Base-by-base conservation (phyloP, 345 rosid species). In the Citrus glauca region DNA sequence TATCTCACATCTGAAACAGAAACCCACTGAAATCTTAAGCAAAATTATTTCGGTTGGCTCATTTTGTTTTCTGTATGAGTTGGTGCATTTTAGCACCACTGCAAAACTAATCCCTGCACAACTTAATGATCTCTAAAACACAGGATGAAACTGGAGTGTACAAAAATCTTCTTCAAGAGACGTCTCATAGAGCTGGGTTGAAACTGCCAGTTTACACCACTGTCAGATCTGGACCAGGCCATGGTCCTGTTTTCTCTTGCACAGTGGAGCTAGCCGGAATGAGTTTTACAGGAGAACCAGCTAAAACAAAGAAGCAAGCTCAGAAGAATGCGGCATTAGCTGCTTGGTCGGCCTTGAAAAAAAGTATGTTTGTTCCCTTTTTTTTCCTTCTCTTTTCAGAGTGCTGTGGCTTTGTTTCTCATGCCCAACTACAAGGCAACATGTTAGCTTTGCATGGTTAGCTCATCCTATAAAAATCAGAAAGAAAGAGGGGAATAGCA, bases 61-160 rank as follows among this genome's bases (percentile, higher is more conserved):
- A 7, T 59, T 68, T 60, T 73, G 68, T 62, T 11, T 63, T 61
- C 61, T 45, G n/a, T 45, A 45, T 28, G 13, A 60, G 17, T 16
- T 64, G 30, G 66, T 66, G 35, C 45, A 35, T 17, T 37, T 19
- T 30, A 42, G 35, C 48, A 30, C 66, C 13, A 32, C 72, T 37
- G 63, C 69, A 62, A 57, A 66, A 10, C 37, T 73, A 63, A 66
- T 22, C 24, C 17, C 28, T 42, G 75, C 69, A 27, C 48, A 79
- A 73, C 57, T 72, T 73, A 35, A 56, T n/a, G 27, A 37, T 66
- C 69, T 64, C 42, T 64, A 33, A 17, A 5, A 45, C 9, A 66
- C 81, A 86, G 89, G 89, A 86, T 82, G 89, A 86, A 74, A 86
- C 89, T 76, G 89, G 89, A 73, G 87, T 86, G 60, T 84, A 82